These are phyloP conservation scores for Cicer pinnatifidum DNA, from an alignment of 306 rosid species.

Conservation along the genomic window DNA sequence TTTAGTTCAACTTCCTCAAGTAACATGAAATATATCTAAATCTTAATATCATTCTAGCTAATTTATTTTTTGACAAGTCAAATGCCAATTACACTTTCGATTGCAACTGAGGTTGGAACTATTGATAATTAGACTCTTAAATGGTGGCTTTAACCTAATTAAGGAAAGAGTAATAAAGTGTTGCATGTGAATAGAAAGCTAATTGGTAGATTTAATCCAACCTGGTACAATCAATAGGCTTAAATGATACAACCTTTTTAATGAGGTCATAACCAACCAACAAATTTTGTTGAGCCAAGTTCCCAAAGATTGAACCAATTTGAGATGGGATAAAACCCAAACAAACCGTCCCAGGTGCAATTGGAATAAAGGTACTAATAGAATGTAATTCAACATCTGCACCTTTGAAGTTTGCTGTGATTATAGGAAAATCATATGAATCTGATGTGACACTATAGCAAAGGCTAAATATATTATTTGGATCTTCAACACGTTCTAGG, in stretches of 20 bases:
- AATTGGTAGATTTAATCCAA: no score
- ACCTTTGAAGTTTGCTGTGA: conserved; percentile 49
- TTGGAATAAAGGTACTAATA: conserved; percentile 43
- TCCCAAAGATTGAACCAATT: conserved; percentile 46
- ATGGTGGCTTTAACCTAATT: no score
- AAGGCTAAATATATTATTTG: neutral
- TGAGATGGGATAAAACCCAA: conserved; percentile 38
- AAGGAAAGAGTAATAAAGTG: no score
- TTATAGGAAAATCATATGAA: neutral
- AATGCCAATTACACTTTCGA: no score
- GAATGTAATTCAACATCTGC: conserved; percentile 47
- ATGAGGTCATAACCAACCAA: conserved; percentile 61
- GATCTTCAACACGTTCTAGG: conserved; percentile 11
- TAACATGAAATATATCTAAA: no score
- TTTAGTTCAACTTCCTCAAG: no score
- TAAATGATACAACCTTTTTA: conserved; percentile 50
- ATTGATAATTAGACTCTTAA: no score
- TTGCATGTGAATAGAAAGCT: no score
- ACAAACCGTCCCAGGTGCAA: conserved; percentile 41
- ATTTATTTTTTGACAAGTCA: no score
- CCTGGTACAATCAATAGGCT: conserved; percentile 49
- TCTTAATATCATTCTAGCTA: no score
- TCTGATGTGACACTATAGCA: conserved; percentile 36
- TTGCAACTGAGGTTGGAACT: no score
- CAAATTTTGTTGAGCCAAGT: conserved; percentile 54